phyloP scores from a whole-genome alignment of 78 protist species.

The Pelomyxa schiedti region DNA sequence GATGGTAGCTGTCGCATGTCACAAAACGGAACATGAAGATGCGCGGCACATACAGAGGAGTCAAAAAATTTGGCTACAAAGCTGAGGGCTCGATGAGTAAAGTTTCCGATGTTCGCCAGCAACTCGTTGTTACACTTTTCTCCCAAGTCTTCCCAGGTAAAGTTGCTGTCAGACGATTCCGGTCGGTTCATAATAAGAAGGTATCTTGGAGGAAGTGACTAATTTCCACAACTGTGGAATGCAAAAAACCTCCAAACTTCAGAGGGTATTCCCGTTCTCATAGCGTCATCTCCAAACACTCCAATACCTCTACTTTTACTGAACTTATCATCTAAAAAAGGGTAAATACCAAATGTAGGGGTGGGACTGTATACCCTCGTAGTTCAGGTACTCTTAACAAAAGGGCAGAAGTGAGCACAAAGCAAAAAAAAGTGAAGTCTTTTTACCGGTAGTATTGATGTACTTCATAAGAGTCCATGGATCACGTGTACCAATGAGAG shows the following conservation, averaged over 20 bases:
- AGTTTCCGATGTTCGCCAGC: slow-evolving; percentile 72
- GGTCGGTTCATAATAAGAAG: slow-evolving; percentile 67
- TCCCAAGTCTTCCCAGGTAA: slow-evolving; percentile 48
- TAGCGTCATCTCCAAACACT: slow-evolving; percentile 75
- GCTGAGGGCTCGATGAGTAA: slow-evolving; percentile 53
- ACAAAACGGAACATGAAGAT: not conserved
- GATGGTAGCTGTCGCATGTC: not conserved
- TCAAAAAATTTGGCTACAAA: not conserved
- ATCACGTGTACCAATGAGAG: slow-evolving; percentile 50
- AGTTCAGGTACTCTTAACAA: slow-evolving; percentile 80
- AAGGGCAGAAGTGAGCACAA: too few relatives aligned
- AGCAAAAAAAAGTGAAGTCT: not conserved
- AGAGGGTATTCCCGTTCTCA: slow-evolving; percentile 50
- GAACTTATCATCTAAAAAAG: slow-evolving; percentile 75
- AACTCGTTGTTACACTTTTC: slow-evolving; percentile 49
- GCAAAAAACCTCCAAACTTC: slow-evolving; percentile 67
- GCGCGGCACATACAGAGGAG: too few relatives aligned
- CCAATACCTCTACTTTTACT: slow-evolving; percentile 68
- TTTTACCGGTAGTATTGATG: slow-evolving; percentile 40
- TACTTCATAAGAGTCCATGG: slow-evolving; percentile 28
- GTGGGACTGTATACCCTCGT: too few relatives aligned
- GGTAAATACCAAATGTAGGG: too few relatives aligned
- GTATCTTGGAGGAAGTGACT: too few relatives aligned
- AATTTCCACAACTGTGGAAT: too few relatives aligned
- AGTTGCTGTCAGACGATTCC: slow-evolving; percentile 43